phyloP scores from a whole-genome alignment of 2,329 filamentous ascomycete genomes.

The Beauveria rudraprayagi region DNA sequence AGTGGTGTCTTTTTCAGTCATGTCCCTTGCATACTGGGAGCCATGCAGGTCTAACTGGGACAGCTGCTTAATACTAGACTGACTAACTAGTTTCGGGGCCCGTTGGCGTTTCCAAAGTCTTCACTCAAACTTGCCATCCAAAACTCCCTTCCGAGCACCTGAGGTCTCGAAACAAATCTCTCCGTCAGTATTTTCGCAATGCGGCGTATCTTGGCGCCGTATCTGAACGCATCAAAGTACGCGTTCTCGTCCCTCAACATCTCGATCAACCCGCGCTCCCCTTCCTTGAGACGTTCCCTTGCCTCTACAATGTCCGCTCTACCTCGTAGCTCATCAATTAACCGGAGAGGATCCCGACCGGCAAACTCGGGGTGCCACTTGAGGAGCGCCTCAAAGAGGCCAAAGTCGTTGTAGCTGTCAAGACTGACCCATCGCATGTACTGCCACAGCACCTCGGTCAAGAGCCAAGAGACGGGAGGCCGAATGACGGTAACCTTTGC shows the following conservation, averaged over 20 bases:
- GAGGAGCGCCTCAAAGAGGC: background rate
- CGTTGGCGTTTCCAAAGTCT: background rate
- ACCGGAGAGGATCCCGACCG: background rate
- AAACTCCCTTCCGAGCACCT: background rate
- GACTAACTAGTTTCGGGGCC: no score
- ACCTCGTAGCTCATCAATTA: background rate
- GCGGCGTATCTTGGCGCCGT: background rate
- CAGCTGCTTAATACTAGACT: no score
- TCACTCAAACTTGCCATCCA: background rate
- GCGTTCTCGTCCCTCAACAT: background rate
- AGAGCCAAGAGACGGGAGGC: background rate
- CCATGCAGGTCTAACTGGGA: no score
- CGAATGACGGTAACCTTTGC: background rate
- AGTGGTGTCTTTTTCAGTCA: no score
- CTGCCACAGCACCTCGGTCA: constrained; percentile 1
- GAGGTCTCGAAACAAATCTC: background rate
- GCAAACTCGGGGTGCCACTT: background rate
- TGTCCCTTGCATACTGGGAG: no score
- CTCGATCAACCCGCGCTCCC: background rate
- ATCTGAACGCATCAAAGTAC: background rate
- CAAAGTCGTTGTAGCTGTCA: background rate
- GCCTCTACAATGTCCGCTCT: background rate
- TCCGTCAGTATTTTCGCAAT: background rate
- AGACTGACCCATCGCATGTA: background rate
- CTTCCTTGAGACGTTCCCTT: background rate